Evolutionary conservation across 75 land plant species (phyloP), one percentile per base, ranked within the genome.

Genomic region (Isoetes taiwanensis): DNA sequence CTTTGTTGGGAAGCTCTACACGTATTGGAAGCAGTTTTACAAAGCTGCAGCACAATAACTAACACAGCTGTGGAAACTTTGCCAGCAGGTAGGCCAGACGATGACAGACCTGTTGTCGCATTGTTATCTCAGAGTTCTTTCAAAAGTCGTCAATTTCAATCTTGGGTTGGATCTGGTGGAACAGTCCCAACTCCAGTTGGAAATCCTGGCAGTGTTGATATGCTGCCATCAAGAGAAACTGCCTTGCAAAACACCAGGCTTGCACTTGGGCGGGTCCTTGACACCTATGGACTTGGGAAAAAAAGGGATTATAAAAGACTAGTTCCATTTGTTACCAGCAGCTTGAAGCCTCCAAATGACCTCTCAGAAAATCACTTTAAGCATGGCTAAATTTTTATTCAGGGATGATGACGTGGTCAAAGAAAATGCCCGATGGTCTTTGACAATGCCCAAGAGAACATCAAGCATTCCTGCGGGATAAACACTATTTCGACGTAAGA

Each of bases 1-100:
- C 69, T 93, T 32, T 88, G 90, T 50, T 72, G 71, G 77, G 99
- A 93, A 65, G 99, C 99, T n/a, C 65, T 88, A 41, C 80, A 71
- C 64, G 99, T 93, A 17, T 60, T 88, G 54, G 99, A 93, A 71
- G 95, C 99, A 40, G 84, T 93, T 53, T 34, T 93, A 24, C 89
- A 83, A 53, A 93, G 96, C 61, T 87, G 95, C 34, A 73, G 86
- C 59, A 76, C 72, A 34, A 8, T 76, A 46, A 42, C 70, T 6
- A 76, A 73, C 9, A 29, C 59, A 4, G 75, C 79, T 20, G 43
- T 66, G 2, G 73, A 76, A 28, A 16, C 39, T 17, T 23, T 27
- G 20, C 25, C 65, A 21, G 6, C 62, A 6, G 32, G 33, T 23
- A 8, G 2, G 12, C 48, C 21, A 10, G 57, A 65, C 9, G 67